These are phyloP conservation scores for Fusarium metavorans DNA, from an alignment of 2,329 filamentous ascomycete genomes.

Conservation along the genomic window DNA sequence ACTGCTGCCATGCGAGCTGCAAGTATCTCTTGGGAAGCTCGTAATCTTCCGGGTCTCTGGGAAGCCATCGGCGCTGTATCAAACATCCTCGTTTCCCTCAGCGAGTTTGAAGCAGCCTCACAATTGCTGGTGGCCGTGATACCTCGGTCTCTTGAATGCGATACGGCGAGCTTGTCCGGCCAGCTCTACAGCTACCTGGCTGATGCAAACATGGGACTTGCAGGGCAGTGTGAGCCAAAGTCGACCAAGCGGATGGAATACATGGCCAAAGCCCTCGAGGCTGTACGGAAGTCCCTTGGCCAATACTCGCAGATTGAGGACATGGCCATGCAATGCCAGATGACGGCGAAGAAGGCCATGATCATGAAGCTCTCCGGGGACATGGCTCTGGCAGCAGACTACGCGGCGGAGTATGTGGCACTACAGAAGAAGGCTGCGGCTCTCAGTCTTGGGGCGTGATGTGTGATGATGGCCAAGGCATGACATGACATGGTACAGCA, in stretches of 20 bases:
- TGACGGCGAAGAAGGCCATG: constrained; percentile 84
- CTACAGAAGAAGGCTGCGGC: constrained; percentile 58
- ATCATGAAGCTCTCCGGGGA: constrained; percentile 80
- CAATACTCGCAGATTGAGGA: constrained; percentile 76
- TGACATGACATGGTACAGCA: not conserved
- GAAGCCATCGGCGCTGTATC: constrained; percentile 75
- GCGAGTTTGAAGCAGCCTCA: constrained; percentile 76
- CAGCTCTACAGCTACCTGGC: constrained; percentile 77
- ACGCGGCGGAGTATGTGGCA: constrained; percentile 73
- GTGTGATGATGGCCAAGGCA: constrained; percentile 8
- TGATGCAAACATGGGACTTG: constrained; percentile 83
- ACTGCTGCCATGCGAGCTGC: constrained; percentile 81
- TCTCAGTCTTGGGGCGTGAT: constrained; percentile 41
- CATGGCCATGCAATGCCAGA: constrained; percentile 77
- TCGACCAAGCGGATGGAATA: constrained; percentile 65
- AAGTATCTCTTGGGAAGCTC: constrained; percentile 76
- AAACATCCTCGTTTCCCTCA: constrained; percentile 75
- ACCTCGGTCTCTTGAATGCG: constrained; percentile 81
- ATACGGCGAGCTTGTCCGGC: constrained; percentile 71
- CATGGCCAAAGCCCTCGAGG: constrained; percentile 68
- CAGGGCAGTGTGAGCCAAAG: constrained; percentile 63
- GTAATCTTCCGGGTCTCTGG: constrained; percentile 78
- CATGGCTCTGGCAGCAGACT: constrained; percentile 71
- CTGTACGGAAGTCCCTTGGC: constrained; percentile 72
- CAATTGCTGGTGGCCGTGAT: constrained; percentile 76